Evolutionary conservation across 495 filamentous ascomycete genomes (phyloP).

Genomic region (Chlorociboria aeruginascens): DNA sequence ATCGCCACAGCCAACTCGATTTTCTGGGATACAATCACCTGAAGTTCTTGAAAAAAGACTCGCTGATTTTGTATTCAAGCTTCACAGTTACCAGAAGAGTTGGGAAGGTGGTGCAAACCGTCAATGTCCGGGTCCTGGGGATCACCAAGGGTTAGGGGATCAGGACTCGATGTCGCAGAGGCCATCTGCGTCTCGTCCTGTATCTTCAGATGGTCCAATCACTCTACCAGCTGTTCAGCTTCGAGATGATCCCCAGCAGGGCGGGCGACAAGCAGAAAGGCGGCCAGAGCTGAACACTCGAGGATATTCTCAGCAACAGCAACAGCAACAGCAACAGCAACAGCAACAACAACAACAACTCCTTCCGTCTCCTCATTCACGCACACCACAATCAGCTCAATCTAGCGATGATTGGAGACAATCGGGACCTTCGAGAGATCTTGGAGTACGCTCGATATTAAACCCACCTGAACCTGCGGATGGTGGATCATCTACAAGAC

Average conservation of each 20-base stretch:
- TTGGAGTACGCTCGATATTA: constrained; percentile 38
- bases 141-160: constrained; percentile 39
- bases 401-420: constrained; percentile 25
- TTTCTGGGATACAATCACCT: constrained; percentile 8
- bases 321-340: constrained; percentile 2
- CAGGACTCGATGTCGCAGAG: constrained; percentile 50
- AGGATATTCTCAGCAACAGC: constrained; percentile 1
- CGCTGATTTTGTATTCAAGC: constrained; percentile 20
- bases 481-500: constrained; percentile 1
- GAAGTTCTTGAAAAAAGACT: constrained; percentile 16
- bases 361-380: constrained; percentile 15
- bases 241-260: constrained; percentile 18
- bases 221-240: constrained; percentile 18
- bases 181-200: constrained; percentile 28
- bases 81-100: constrained; percentile 21
- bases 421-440: constrained; percentile 27
- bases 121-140: constrained; percentile 43
- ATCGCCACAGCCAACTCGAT: constrained; percentile 10
- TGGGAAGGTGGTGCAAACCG: constrained; percentile 24
- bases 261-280: constrained; percentile 12
- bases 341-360: background rate
- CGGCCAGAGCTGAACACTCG: constrained; percentile 8
- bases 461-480: constrained; percentile 30
- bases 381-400: background rate
- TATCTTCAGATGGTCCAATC: constrained; percentile 25